Conservation (phyloP, 2,329 filamentous ascomycete genomes). For the Orbilia javanica region DNA sequence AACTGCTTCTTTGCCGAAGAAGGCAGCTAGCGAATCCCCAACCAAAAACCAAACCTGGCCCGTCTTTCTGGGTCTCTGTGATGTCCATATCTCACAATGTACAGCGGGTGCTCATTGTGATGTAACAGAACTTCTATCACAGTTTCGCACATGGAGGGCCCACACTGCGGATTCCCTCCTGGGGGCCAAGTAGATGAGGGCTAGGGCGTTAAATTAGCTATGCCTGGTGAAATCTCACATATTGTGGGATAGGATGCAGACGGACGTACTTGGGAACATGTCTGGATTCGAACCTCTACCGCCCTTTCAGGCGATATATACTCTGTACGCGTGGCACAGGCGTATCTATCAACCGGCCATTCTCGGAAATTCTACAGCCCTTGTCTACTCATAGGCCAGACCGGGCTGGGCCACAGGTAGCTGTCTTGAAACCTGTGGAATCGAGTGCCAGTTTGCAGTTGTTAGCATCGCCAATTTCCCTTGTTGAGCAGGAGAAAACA, state of each 20-base stretch:
- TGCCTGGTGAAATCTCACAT: neutral
- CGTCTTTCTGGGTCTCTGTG: neutral
- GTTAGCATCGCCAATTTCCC: constrained; percentile 21
- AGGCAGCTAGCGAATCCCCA: constrained; percentile 4
- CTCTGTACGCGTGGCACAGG: constrained; percentile 5
- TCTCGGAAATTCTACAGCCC: neutral
- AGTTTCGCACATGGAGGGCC: neutral
- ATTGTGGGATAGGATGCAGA: neutral
- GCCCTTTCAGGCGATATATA: neutral
- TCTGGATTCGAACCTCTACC: neutral
- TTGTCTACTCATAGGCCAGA: neutral
- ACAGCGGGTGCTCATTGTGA: neutral
- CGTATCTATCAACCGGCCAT: neutral
- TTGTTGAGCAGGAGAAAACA: constrained; percentile 1
- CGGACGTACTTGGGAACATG: neutral
- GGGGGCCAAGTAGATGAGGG: neutral
- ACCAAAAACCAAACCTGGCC: neutral
- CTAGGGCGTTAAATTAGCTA: neutral
- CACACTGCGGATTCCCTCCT: neutral
- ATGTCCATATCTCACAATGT: neutral
- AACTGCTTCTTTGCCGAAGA: neutral
- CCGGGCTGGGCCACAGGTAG: neutral
- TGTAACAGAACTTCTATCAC: constrained; percentile 2
- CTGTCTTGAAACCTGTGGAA: neutral
- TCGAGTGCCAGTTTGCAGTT: neutral